Conservation (phyloP, 306 rosid species). For the Biancaea sappan region DNA sequence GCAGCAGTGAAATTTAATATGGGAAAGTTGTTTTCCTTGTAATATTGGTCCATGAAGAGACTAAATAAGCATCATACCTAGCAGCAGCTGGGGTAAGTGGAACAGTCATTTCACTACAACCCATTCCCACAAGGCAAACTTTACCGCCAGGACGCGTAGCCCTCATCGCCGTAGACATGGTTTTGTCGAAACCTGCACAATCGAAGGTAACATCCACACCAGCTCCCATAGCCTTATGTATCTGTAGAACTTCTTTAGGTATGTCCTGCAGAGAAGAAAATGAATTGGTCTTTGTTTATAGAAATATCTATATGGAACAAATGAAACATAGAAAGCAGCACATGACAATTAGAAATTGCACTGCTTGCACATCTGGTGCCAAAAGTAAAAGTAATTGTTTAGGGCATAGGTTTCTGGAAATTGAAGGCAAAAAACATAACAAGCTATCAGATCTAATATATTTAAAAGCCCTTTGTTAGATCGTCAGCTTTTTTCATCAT, state of each 20-base stretch:
- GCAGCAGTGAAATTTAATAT: not conserved
- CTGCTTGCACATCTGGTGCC: not conserved
- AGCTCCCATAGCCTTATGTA: conserved; percentile 60
- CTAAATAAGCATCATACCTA: conserved; percentile 57
- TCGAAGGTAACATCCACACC: conserved; percentile 72
- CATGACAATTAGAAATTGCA: not conserved
- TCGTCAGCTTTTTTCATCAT: not conserved
- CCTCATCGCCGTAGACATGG: conserved; percentile 79
- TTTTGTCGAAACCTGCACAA: conserved; percentile 87
- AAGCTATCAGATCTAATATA: not conserved
- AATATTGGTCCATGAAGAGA: no score
- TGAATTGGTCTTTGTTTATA: no score
- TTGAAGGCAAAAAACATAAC: not conserved
- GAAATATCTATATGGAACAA: no score
- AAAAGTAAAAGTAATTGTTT: not conserved
- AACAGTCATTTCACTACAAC: conserved; percentile 74
- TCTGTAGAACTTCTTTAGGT: conserved; percentile 58
- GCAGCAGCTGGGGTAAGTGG: conserved; percentile 85
- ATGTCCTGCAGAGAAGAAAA: conserved; percentile 75
- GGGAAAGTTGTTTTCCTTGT: not conserved
- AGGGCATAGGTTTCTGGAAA: not conserved
- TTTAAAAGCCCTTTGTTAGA: no score
- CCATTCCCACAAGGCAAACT: conserved; percentile 93
- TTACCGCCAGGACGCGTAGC: conserved; percentile 82
- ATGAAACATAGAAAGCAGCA: conserved; percentile 18